Percentiles rank a stretch among this genome's conserved stretches.
Conservation (phyloP, 2,329 filamentous ascomycete species). For the Pseudogymnoascus sp. region DNA sequence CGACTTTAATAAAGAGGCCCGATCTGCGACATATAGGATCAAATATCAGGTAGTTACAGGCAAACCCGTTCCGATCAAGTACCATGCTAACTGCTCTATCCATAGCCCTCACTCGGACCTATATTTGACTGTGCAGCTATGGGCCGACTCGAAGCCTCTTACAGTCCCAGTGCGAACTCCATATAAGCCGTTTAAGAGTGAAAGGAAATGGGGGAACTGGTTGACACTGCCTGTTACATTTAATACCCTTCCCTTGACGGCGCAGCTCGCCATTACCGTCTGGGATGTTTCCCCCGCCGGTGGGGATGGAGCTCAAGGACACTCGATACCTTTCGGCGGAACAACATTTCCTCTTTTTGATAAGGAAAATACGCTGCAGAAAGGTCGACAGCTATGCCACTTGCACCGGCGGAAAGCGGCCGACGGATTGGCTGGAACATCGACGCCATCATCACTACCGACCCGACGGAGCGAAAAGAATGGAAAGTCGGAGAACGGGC, state of each 20-base stretch:
- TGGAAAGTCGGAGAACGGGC: slow-evolving; percentile 38
- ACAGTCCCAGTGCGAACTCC: slow-evolving; percentile 87
- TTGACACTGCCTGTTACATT: slow-evolving; percentile 79
- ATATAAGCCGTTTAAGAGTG: slow-evolving; percentile 80
- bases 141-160: slow-evolving; percentile 90
- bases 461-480: slow-evolving; percentile 44
- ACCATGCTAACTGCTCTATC: slow-evolving; percentile 19
- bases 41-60: slow-evolving; percentile 56
- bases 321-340: slow-evolving; percentile 86
- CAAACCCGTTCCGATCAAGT: neutral
- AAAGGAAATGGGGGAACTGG: slow-evolving; percentile 91
- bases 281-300: slow-evolving; percentile 89
- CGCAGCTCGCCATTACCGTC: slow-evolving; percentile 82
- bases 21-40: slow-evolving; percentile 83
- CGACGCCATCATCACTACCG: slow-evolving; percentile 62
- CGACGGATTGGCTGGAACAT: slow-evolving; percentile 73
- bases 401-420: slow-evolving; percentile 75
- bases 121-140: slow-evolving; percentile 86
- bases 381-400: slow-evolving; percentile 84
- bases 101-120: slow-evolving; percentile 73
- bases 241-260: slow-evolving; percentile 69
- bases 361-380: slow-evolving; percentile 80
- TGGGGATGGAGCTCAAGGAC: slow-evolving; percentile 58
- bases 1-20: slow-evolving; percentile 67
- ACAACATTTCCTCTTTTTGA: slow-evolving; percentile 92